A percentile compares a stretch with the other conserved stretches of the same genome.
phyloP scores from a whole-genome alignment of 176 grass and related monocot genomes.

The Avena insularis region DNA sequence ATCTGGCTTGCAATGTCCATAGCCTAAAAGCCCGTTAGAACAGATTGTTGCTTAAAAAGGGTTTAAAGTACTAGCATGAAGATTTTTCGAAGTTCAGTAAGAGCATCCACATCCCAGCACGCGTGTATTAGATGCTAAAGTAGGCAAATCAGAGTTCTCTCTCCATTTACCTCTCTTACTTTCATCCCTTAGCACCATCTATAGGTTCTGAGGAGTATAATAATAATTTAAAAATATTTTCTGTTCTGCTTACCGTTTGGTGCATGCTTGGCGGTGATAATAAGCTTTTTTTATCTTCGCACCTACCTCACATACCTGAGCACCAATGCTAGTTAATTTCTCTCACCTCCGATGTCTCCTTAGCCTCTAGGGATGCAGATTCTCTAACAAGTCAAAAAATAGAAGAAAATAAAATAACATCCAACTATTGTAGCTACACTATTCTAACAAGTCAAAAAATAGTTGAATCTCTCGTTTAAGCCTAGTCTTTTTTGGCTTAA shows the following conservation, averaged over 20 bases:
- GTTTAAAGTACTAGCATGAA: neutral
- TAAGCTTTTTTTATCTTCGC: neutral
- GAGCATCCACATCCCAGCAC: neutral
- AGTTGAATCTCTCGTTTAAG: conserved; percentile 23
- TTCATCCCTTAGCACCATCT: neutral
- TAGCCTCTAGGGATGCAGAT: neutral
- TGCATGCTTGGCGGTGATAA: neutral
- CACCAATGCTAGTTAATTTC: neutral
- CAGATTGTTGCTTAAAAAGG: neutral
- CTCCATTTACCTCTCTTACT: neutral
- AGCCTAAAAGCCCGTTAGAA: neutral
- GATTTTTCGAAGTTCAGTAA: neutral
- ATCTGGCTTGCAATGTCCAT: neutral
- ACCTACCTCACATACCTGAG: neutral
- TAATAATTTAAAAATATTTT: neutral
- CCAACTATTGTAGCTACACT: neutral
- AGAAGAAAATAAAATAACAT: neutral
- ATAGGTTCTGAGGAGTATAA: neutral
- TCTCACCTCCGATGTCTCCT: neutral
- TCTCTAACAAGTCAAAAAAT: neutral
- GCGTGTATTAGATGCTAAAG: neutral
- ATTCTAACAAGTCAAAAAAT: no score
- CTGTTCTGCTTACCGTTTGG: neutral
- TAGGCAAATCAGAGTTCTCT: neutral
- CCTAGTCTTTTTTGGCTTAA: neutral